Evolutionary conservation across 495 filamentous ascomycete species (phyloP).

Genomic region (Bacidia rubella): DNA sequence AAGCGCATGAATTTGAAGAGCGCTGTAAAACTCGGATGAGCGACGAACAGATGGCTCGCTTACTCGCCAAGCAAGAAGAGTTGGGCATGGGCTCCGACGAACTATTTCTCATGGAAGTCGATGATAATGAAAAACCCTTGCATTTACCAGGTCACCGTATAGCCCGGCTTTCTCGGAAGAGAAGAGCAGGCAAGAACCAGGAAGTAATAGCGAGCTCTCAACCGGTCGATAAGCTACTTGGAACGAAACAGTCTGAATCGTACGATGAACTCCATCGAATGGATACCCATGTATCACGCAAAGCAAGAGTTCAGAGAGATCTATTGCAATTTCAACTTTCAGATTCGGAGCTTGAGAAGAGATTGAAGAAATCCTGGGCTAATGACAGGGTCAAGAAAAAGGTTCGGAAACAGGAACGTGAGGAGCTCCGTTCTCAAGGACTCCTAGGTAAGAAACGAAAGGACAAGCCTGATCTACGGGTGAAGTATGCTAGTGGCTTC

Average conservation of each 20-base stretch:
- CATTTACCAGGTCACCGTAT: neutral
- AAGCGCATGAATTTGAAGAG: constrained; percentile 17
- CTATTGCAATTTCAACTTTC: constrained; percentile 40
- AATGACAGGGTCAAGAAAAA: constrained; percentile 77
- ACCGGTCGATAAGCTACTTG: neutral
- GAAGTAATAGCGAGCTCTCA: neutral
- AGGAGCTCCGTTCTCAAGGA: constrained; percentile 64
- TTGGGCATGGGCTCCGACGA: constrained; percentile 46
- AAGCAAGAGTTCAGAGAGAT: neutral
- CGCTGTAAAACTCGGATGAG: constrained; percentile 24
- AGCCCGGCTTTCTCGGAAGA: neutral
- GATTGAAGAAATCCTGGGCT: constrained; percentile 49
- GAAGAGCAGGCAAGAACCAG: neutral
- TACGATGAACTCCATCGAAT: neutral
- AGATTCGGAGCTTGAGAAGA: constrained; percentile 60
- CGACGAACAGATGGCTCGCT: constrained; percentile 45
- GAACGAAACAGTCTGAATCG: neutral
- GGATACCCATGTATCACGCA: neutral
- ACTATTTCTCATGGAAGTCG: constrained; percentile 39
- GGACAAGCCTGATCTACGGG: constrained; percentile 49
- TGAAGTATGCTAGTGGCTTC: constrained; percentile 64
- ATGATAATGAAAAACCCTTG: constrained; percentile 2
- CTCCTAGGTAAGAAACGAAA: constrained; percentile 58
- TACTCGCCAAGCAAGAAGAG: constrained; percentile 54
- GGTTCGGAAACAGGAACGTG: constrained; percentile 61